Evolutionary conservation across 768 basidiomycete species (phyloP), one percentile per base, ranked within the genome.

Genomic region (Termitomyces sp.): DNA sequence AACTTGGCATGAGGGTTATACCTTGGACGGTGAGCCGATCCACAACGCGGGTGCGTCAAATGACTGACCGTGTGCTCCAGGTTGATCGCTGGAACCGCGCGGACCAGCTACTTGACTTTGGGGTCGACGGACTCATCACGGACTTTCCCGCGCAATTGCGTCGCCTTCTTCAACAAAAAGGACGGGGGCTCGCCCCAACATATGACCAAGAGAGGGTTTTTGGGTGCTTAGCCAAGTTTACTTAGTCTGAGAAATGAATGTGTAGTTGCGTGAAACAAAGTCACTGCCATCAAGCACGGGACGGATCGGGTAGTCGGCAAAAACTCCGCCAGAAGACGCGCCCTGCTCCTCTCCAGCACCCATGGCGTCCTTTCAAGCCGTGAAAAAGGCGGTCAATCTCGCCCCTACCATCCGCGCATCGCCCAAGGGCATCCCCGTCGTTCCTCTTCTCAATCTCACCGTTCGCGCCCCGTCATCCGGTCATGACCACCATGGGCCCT

Each of bases 301-400:
- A 69, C 68, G 70, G 73, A 72, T 73, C 79, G 79, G 80, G 70
- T 70, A 68, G 67, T 63, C 44, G 50, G 61, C 65, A 70, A 69
- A 72, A 71, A 70, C 64, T 66, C 71, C 69, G 70, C 64, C 49
- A 58, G 63, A 60, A 63, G 64, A 62, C 62, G 59, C 52, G 54
- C 59, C 59, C 59, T 60, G 59, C 59, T 62, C 64, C 60, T 60
- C 63, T 65, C 59, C 61, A 34, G 66, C 63, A 67, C 68, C 72
- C 73, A 89, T 89, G 85, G 83, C 86, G 69, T 75, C 85, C 64
- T 76, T 87, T 70, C 80, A 85, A 68, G 84, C 80, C 76, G 77
- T 83, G 65, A 90, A 86, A 86, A 92, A 86, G 75, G 87, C 88
- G 61, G 76, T 92, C 66, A 91, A 84, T 72, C 76, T 96, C 61